These are phyloP conservation scores for Fusarium begoniae DNA, from an alignment of 2,329 filamentous ascomycete genomes.

Conservation along the genomic window DNA sequence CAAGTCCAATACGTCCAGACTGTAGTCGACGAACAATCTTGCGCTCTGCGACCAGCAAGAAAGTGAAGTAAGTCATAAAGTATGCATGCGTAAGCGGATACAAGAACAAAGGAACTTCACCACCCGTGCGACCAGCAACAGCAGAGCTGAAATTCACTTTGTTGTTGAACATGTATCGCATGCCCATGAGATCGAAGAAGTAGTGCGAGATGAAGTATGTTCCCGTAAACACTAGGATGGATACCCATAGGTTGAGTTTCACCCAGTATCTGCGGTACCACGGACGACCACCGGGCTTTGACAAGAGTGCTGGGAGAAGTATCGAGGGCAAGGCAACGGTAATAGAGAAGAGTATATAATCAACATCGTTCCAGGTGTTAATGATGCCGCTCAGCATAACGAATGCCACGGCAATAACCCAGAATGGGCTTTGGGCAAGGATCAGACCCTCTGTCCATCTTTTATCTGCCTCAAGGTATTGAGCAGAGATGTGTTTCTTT, in stretches of 20 bases:
- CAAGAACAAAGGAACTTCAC: conserved; percentile 1
- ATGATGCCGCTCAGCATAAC: background rate
- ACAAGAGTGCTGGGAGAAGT: background rate
- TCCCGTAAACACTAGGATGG: background rate
- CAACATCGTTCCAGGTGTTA: background rate
- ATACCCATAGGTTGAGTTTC: conserved; percentile 2
- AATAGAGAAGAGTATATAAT: conserved; percentile 1
- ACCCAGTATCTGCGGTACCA: conserved; percentile 12
- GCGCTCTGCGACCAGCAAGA: background rate
- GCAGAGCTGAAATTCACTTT: conserved; percentile 1
- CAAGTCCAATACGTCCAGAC: background rate
- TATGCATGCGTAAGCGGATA: conserved; percentile 8
- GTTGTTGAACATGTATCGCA: conserved; percentile 2
- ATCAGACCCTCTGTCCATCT: background rate
- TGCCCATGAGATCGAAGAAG: conserved; percentile 14
- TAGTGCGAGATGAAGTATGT: conserved; percentile 6
- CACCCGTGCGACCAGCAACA: background rate
- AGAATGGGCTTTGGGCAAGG: background rate
- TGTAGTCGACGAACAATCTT: background rate
- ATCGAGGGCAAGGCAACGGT: background rate
- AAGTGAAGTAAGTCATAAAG: conserved; percentile 10
- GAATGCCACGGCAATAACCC: background rate
- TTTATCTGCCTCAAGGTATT: background rate
- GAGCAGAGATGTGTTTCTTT: background rate
- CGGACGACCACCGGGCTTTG: background rate